These are phyloP conservation scores for Aethionema arabicum DNA, from an alignment of 345 rosid species.

Conservation along the genomic window DNA sequence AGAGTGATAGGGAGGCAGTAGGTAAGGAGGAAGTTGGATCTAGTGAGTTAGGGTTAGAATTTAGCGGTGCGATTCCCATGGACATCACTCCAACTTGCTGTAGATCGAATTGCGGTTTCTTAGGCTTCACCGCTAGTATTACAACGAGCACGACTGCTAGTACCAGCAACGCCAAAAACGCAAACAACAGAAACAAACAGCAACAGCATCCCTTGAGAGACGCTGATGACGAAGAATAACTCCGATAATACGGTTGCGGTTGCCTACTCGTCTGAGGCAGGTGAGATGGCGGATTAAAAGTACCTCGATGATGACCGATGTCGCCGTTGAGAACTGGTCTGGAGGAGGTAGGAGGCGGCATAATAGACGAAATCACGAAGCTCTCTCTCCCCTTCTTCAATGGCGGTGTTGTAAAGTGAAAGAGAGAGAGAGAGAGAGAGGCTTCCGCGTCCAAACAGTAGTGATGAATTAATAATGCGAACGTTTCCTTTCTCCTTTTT, in stretches of 20 bases:
- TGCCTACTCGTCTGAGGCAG: slow-evolving; percentile 29
- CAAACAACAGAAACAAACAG: slow-evolving; percentile 85
- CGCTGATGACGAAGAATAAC: slow-evolving; percentile 65
- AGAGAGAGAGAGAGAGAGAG: slow-evolving; percentile 13
- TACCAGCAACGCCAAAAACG: slow-evolving; percentile 71
- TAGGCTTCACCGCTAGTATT: slow-evolving; percentile 91
- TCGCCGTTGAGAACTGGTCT: slow-evolving; percentile 27
- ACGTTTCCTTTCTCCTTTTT: background rate
- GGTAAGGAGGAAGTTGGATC: slow-evolving; percentile 41
- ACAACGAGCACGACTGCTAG: slow-evolving; percentile 72
- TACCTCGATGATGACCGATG: slow-evolving; percentile 17
- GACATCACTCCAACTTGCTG: slow-evolving; percentile 91
- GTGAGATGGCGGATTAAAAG: slow-evolving; percentile 8
- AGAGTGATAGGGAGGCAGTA: slow-evolving; percentile 66
- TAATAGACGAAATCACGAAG: background rate
- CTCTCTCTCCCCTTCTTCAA: background rate
- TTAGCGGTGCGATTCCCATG: slow-evolving; percentile 70
- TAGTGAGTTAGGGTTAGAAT: slow-evolving; percentile 36
- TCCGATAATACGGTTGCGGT: slow-evolving; percentile 42
- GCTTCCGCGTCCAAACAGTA: slow-evolving; percentile 28
- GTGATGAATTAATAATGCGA: slow-evolving; percentile 23
- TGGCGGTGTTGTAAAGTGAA: background rate
- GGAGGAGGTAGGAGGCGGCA: slow-evolving; percentile 32
- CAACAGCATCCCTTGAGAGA: slow-evolving; percentile 97
- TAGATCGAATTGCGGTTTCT: slow-evolving; percentile 97